Base-by-base conservation (phyloP, 2,329 filamentous ascomycete genomes). In the Microdochium paspali region DNA sequence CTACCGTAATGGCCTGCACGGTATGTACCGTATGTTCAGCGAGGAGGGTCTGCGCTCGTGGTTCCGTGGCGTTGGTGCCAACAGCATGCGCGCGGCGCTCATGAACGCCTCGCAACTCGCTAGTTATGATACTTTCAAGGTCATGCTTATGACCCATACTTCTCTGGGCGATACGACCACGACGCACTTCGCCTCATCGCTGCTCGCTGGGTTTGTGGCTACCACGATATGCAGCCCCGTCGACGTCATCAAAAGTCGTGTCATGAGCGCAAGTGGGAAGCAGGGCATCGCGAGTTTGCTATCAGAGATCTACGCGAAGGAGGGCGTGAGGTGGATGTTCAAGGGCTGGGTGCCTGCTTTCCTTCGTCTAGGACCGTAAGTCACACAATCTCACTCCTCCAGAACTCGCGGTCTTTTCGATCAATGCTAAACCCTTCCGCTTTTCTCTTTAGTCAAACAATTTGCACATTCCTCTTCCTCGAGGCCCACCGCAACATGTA, bases 31-130 rank as follows among this genome's bases (percentile, higher is more conserved):
- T 54, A 95, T 97, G 87, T 77, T 84, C n/a, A 79, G 84, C 48
- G 82, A 89, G 54, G 93, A 98, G 68, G 93, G 93, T 3, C 61
- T 81, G 20, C 64, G 68, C 47, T 85, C 80, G 58, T 77, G 94
- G 58, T 95, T 95, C 72, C 79, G 90, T 48, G 93, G 88, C 47
- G 85, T 90, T 26, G 82, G 86, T 76, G 87, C 89, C 46, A 95
- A 95, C 67, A 84, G 80, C 56, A 77, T 83, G 55, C 79, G 88
- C 51, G 89, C 87, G 10, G 83, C 86, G n/a, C 79, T 90, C 60
- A 94, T 94, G 89, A 94, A 89, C 1, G 85, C 87, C 25, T 80
- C 80, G 9, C 89, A 95, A 67, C 72, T 95, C 39, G 89, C 88
- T 18, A 87, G 82, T 42, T 95, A 95, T 66, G 89, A 95, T 60